Evolutionary conservation across 2,329 filamentous ascomycete species (phyloP).

Genomic region (Neofusicoccum umdonicola): DNA sequence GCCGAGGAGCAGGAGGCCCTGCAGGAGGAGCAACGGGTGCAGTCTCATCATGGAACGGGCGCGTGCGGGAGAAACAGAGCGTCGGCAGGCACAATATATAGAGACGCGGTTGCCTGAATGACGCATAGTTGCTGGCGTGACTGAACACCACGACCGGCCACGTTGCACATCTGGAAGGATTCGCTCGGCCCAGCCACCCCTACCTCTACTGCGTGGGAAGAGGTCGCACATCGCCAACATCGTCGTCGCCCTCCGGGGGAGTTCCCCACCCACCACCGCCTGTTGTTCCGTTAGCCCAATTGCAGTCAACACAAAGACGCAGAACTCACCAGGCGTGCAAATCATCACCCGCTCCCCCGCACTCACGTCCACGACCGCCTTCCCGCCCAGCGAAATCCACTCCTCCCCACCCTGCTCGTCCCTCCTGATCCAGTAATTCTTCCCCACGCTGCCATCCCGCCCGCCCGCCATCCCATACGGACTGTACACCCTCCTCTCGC

Average conservation of each 20-base stretch:
- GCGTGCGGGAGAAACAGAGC: too few relatives aligned
- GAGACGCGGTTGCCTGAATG: neutral
- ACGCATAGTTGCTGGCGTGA: neutral
- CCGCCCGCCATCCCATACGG: conserved; percentile 35
- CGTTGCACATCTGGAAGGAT: neutral
- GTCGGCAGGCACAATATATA: too few relatives aligned
- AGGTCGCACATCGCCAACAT: neutral
- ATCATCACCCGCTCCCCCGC: conserved; percentile 10
- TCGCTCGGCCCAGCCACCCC: neutral
- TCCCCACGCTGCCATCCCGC: conserved; percentile 29
- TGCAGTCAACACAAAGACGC: neutral
- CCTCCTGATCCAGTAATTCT: conserved; percentile 23
- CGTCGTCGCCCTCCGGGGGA: neutral
- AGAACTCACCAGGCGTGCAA: conserved; percentile 11
- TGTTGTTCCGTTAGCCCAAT: neutral
- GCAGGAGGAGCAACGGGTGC: neutral
- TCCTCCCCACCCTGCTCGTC: neutral
- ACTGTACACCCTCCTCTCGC: conserved; percentile 30
- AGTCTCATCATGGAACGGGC: neutral
- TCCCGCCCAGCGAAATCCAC: conserved; percentile 13
- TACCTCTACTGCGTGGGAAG: neutral
- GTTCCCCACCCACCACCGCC: conserved; percentile 13
- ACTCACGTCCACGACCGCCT: conserved; percentile 4
- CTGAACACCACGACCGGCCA: neutral
- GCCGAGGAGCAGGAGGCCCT: neutral